Base-by-base conservation (phyloP, 768 basidiomycete genomes). In the Kwoniella europaea region DNA sequence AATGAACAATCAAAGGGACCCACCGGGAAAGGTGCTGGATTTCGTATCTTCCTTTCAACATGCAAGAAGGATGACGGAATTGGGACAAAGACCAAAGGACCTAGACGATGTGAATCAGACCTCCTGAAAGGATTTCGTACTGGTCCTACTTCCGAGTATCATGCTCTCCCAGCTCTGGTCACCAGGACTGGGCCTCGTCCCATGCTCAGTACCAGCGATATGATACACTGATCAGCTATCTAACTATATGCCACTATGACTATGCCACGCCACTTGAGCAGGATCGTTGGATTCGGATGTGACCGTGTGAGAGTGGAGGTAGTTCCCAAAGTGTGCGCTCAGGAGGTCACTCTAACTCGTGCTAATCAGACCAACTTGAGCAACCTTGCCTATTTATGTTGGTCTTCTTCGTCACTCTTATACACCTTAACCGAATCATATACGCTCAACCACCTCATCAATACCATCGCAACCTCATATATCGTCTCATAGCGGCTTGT, bases 281-380 rank as follows among this genome's bases (percentile, higher is more conserved):
- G 44, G 63, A 62, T 43, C 24, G 52, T 52, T 10, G 46, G 52
- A 27, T 7, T 10, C 46, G 46, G 46, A 50, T 50, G 46, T 50
- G 46, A 68, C 50, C 67, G 67, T 68, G 67, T 59, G 67, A 68
- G 42, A 50, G 67, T 61, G 58, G 67, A 62, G 65, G 65, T 65
- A 42, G 53, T 65, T 43, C 52, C 58, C 27, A 13, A 16, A 35
- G 18, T 35, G 35, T 35, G 35, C 35, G 35, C 35, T 35, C 35
- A 35, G 35, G 35, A 35, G 35, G 35, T 35, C 35, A 35, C 35
- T 35, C 35, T 35, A 4, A 3, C 35, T 6, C 35, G 35, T 35
- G 35, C 35, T 35, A 35, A 35, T 35, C 35, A 35, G 35, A 35
- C 35, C 35, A 35, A 35, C 35, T 4, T 35, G 35, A 35, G 35